Percentiles rank a stretch among this genome's conserved stretches.
Conservation (phyloP, 116 monocot genomes). For the Trichopus zeylanicus region DNA sequence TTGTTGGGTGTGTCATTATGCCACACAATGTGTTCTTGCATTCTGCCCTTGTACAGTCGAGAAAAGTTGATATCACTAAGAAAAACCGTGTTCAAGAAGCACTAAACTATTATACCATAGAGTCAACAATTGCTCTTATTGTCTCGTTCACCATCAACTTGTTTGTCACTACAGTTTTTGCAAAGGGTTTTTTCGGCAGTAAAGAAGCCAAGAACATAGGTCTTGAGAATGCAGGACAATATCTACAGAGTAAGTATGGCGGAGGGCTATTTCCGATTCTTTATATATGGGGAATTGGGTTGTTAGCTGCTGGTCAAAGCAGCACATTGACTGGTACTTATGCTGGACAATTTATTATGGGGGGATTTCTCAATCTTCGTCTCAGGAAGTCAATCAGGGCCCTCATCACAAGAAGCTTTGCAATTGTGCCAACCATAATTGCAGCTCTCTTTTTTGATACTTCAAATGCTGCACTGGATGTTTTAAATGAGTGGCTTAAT, state of each 20-base stretch:
- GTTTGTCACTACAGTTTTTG: slow-evolving; percentile 92
- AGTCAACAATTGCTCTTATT: slow-evolving; percentile 58
- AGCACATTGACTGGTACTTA: slow-evolving; percentile 98
- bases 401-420: slow-evolving; percentile 83
- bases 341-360: slow-evolving; percentile 98
- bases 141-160: slow-evolving; percentile 79
- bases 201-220: slow-evolving; percentile 63
- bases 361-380: slow-evolving; percentile 75
- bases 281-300: slow-evolving; percentile 93
- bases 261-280: slow-evolving; percentile 76
- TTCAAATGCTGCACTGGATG: slow-evolving; percentile 71
- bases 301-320: slow-evolving; percentile 90
- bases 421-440: slow-evolving; percentile 82
- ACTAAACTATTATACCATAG: slow-evolving; percentile 78
- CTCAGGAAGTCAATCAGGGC: slow-evolving; percentile 87
- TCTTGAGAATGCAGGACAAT: slow-evolving; percentile 85
- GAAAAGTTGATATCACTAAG: slow-evolving; percentile 61
- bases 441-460: slow-evolving; percentile 79
- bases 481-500: slow-evolving; percentile 91
- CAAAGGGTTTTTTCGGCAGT: slow-evolving; percentile 87
- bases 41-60: slow-evolving; percentile 90
- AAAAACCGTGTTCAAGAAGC: slow-evolving; percentile 68
- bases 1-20: slow-evolving; percentile 93
- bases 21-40: slow-evolving; percentile 93
- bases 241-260: slow-evolving; percentile 74